A percentile compares a stretch with the other conserved stretches of the same genome.
These are phyloP conservation scores for Puccinia coronata DNA, from an alignment of 1,284 basidiomycete species.

Conservation along the genomic window DNA sequence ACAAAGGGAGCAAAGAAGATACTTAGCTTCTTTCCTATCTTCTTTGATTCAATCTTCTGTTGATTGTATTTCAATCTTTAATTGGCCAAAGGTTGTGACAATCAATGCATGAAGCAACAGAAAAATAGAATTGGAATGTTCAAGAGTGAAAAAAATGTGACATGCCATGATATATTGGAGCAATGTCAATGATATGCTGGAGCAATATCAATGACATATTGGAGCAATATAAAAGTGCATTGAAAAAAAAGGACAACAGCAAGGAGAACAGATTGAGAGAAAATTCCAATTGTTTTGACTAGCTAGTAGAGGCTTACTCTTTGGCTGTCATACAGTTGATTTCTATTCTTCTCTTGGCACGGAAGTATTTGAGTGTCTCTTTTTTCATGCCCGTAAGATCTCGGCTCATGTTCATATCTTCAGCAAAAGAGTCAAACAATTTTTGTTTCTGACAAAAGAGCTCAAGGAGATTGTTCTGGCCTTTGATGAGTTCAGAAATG, in stretches of 20 bases:
- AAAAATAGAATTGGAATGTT: too few relatives aligned
- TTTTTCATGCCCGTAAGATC: neutral
- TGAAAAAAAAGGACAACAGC: too few relatives aligned
- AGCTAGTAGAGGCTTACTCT: neutral
- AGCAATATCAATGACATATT: too few relatives aligned
- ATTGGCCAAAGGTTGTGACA: too few relatives aligned
- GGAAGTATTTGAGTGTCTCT: neutral
- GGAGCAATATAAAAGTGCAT: too few relatives aligned
- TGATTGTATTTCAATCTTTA: too few relatives aligned
- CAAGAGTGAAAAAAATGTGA: too few relatives aligned
- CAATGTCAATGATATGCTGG: too few relatives aligned
- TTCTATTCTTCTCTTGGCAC: neutral
- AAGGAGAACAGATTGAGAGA: too few relatives aligned
- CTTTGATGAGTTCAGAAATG: neutral
- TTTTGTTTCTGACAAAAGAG: neutral
- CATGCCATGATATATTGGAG: too few relatives aligned
- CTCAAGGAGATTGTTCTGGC: neutral
- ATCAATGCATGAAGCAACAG: too few relatives aligned
- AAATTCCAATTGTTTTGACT: too few relatives aligned
- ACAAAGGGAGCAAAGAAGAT: neutral
- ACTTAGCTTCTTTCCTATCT: neutral
- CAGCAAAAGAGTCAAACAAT: neutral
- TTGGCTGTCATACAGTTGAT: neutral
- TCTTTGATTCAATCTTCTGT: neutral
- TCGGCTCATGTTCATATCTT: neutral